Evolutionary conservation across 257 asterid species (phyloP), one percentile per base, ranked within the genome.

Genomic region (Ocimum tenuiflorum): DNA sequence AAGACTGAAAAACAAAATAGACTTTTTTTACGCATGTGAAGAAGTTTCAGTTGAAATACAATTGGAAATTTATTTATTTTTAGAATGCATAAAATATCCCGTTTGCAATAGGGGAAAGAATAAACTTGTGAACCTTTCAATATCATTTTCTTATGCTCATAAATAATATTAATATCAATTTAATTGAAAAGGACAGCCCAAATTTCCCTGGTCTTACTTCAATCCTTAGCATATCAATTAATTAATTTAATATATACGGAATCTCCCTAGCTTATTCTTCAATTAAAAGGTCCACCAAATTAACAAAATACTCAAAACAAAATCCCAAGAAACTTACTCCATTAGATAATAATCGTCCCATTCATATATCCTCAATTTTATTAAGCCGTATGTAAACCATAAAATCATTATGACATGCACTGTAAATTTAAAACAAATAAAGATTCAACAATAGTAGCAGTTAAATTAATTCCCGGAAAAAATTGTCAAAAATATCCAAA

Each of bases 221-320:
- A 61, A 19, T 17, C n/a, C 14, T 24, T 48, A 11, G 53, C 57
- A 27, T 27, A 27, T 27, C 2, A 27, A 69, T 35, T 60, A 50
- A 75, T 63, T 54, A 52, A 75, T 68, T 57, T 63, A 46, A 47
- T 54, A n/a, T 65, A 36, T 2, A 42, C 19, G 62, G 76, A 56
- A 72, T 72, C 75, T 63, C 45, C 69, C 35, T 1, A 58, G 57
- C 65, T 57, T 68, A 68, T 72, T 68, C 78, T 57, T 68, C 43
- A 27, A 68, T 56, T 18, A 61, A 39, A 17, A 27, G 74, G 52
- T 54, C 69, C 74, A 63, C 33, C 17, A 14, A 35, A 52, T 53
- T 46, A 27, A 7, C 59, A 49, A 17, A 63, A 20, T 12, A n/a
- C n/a, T 0, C 4, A 22, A 55, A 49, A 31, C 7, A 3, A 36